Evolutionary conservation across 2,329 filamentous ascomycete genomes (phyloP).

Genomic region (Xenoacremonium recifei): DNA sequence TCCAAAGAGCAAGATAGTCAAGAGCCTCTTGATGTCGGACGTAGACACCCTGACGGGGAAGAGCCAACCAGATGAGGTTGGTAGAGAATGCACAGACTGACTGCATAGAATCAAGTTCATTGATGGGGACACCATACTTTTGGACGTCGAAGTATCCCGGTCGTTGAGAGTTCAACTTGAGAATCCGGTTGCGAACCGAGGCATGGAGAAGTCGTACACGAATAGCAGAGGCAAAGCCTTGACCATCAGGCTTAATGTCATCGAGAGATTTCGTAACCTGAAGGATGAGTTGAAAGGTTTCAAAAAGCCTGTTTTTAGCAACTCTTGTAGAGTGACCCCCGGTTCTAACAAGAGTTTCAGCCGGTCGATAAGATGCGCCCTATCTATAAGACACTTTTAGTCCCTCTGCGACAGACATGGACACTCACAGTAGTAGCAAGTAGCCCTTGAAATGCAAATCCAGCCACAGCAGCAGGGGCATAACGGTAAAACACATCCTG

Average conservation of each 20-base stretch:
- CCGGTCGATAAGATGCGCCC: no score
- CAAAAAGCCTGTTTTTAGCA: slow-evolving; percentile 55
- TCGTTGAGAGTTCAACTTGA: slow-evolving; percentile 50
- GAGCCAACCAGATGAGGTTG: slow-evolving; percentile 58
- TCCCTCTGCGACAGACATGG: no score
- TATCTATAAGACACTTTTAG: no score
- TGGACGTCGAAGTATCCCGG: slow-evolving; percentile 61
- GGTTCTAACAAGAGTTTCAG: slow-evolving; percentile 64
- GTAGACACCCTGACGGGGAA: slow-evolving; percentile 63
- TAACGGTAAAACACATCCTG: slow-evolving; percentile 66
- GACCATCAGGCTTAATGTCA: slow-evolving; percentile 59
- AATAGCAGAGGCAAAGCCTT: slow-evolving; percentile 59
- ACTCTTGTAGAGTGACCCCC: slow-evolving; percentile 64
- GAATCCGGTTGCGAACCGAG: slow-evolving; percentile 60
- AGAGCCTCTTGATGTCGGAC: slow-evolving; percentile 54
- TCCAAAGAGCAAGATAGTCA: slow-evolving; percentile 62
- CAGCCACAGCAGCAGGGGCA: slow-evolving; percentile 58
- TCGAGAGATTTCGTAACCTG: slow-evolving; percentile 60
- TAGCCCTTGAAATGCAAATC: slow-evolving; percentile 37
- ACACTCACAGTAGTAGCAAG: no score
- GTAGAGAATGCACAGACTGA: slow-evolving; percentile 65
- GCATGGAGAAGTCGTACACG: slow-evolving; percentile 66
- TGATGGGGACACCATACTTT: slow-evolving; percentile 61
- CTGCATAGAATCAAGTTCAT: slow-evolving; percentile 62
- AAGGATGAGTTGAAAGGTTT: slow-evolving; percentile 40